Percentiles rank a stretch among this genome's conserved stretches.
Conservation (phyloP, 225 moss, liverwort and hornwort species). For the Rhytidiadelphus loreus region DNA sequence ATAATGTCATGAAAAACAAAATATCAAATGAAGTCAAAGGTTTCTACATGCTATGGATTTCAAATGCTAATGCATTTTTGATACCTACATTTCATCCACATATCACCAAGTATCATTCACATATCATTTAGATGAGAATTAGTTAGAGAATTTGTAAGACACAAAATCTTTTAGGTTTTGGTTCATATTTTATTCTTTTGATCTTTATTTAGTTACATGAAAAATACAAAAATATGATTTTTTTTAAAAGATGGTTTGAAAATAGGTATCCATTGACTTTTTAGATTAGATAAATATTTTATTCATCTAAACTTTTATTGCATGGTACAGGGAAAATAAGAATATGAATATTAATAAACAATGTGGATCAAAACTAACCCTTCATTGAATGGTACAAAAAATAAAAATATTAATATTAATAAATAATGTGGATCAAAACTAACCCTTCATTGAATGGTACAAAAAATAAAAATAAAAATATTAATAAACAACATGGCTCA, state of each 20-base stretch:
- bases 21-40: background rate
- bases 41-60: background rate
- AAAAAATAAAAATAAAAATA: background rate
- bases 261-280: rapidly evolving
- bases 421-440: background rate
- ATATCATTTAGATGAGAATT: too few relatives aligned
- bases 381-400: background rate
- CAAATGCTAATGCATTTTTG: background rate
- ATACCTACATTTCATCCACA: too few relatives aligned
- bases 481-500: background rate
- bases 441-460: too few relatives aligned
- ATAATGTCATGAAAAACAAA: background rate
- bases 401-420: too few relatives aligned
- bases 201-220: background rate
- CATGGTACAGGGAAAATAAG: background rate
- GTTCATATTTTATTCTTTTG: background rate
- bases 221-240: background rate
- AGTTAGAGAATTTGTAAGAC: background rate
- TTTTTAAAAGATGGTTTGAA: background rate
- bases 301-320: too few relatives aligned
- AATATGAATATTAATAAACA: background rate
- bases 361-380: background rate
- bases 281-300: background rate
- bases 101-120: background rate
- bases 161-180: background rate